phyloP scores from a whole-genome alignment of 257 asterid genomes.

The Voacanga thouarsii region DNA sequence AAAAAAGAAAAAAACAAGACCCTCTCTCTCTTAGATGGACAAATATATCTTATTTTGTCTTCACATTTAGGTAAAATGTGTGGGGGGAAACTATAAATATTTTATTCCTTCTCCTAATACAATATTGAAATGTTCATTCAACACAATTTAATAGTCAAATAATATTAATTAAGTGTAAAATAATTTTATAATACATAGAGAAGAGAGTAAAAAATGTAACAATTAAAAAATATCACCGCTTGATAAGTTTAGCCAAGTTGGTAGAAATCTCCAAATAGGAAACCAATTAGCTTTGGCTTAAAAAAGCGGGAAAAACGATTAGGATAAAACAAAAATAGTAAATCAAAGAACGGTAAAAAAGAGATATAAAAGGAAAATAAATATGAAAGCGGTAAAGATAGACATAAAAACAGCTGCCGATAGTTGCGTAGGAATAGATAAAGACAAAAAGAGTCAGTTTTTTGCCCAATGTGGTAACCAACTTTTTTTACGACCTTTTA shows the following conservation, averaged over 20 bases:
- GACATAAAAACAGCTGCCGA: no score
- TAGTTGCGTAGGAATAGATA: neutral
- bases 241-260: neutral
- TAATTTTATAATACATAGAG: no score
- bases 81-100: neutral
- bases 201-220: no score
- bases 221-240: no score
- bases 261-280: neutral
- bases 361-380: neutral
- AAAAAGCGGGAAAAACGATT: neutral
- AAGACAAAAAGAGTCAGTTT: neutral
- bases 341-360: no score
- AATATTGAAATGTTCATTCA: no score
- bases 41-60: neutral
- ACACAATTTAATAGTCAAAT: no score
- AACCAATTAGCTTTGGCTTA: neutral
- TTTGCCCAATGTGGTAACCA: constrained; percentile 3
- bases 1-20: no score
- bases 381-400: neutral
- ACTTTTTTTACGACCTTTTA: neutral
- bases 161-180: no score
- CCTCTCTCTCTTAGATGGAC: neutral
- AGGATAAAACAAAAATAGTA: neutral
- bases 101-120: no score
- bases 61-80: neutral